Base-by-base conservation (phyloP, 2,329 filamentous ascomycete species). In the Xylaria arbuscula region DNA sequence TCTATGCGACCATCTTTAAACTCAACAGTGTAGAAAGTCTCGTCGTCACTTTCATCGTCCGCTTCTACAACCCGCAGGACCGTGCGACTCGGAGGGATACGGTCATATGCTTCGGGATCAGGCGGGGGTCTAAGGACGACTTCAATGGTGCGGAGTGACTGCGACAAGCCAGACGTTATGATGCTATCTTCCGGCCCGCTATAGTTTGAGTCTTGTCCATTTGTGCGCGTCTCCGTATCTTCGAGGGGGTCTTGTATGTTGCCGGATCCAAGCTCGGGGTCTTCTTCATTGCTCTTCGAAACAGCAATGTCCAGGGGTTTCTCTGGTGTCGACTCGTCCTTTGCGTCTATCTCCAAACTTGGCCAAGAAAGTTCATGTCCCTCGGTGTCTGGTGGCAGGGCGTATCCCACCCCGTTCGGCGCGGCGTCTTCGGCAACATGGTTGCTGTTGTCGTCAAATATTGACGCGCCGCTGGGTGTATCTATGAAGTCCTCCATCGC, bases 1-100 rank as follows among this genome's bases (percentile, higher is more conserved):
- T 84, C 79, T 69, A 81, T 72, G 58, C 80, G 78, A 28, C 84
- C 84, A 70, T 86, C 84, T 36, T 81, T 80, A 56, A 85, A 86
- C 67, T 85, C 83, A 11, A 83, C 77, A 4, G 72, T 75, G 51
- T 82, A 83, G 24, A 74, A 75, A 1, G 73, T 24, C 10, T 78
- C 72, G 9, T 76, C 73, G 0, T 72, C 72, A 0, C 73, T 68
- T 15, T 76, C 69, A 15, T 77, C 70, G 61, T 81, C 28, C 5
- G 28, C 73, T 5, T 77, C 76, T 0, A 79, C 53, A 4, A 86
- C 71, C 3, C 72, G 75, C 42, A 83, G 79, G 15, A 86, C 76
- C 2, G 77, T 74, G 40, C 80, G 74, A 66, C 82, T 85, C 0
- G 74, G 70, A 9, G 72, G 66, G 34, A 79, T 72, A 45, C 66